Evolutionary conservation across 257 asterid genomes (phyloP).

Genomic region (Verbascum thapsus): DNA sequence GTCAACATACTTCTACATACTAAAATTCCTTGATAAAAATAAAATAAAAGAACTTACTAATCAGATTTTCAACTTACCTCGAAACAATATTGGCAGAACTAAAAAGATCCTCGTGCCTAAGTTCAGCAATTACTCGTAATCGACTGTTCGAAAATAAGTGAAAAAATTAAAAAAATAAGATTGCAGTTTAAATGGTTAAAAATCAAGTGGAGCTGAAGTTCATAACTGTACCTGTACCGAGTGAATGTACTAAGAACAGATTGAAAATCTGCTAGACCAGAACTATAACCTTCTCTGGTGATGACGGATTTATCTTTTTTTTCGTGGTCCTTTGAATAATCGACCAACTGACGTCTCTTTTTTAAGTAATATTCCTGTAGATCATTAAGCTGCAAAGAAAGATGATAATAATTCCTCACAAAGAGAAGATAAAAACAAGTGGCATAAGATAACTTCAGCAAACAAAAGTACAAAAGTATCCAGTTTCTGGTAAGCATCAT

Average conservation of each 20-base stretch:
- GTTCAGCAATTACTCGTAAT: slow-evolving; percentile 80
- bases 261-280: slow-evolving; percentile 79
- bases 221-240: slow-evolving; percentile 60
- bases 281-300: slow-evolving; percentile 67
- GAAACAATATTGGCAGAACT: slow-evolving; percentile 87
- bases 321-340: slow-evolving; percentile 44
- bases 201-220: slow-evolving; percentile 25
- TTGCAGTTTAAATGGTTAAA: slow-evolving; percentile 16
- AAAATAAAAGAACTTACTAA: slow-evolving; percentile 7
- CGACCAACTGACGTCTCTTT: slow-evolving; percentile 61
- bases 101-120: slow-evolving; percentile 78
- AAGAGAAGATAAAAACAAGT: slow-evolving; percentile 15
- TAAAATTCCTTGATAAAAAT: slow-evolving; percentile 14
- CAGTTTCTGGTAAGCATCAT: background rate
- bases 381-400: slow-evolving; percentile 68
- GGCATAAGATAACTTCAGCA: background rate
- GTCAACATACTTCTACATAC: slow-evolving; percentile 20
- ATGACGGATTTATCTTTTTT: slow-evolving; percentile 40
- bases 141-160: slow-evolving; percentile 53
- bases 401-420: slow-evolving; percentile 31
- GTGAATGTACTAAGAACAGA: slow-evolving; percentile 81
- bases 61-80: slow-evolving; percentile 49
- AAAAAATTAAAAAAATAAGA: slow-evolving; percentile 30
- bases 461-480: background rate
- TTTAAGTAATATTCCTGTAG: slow-evolving; percentile 85